These are phyloP conservation scores for Pythium brassicae DNA, from an alignment of 352 stramenopile genomes.

Conservation along the genomic window DNA sequence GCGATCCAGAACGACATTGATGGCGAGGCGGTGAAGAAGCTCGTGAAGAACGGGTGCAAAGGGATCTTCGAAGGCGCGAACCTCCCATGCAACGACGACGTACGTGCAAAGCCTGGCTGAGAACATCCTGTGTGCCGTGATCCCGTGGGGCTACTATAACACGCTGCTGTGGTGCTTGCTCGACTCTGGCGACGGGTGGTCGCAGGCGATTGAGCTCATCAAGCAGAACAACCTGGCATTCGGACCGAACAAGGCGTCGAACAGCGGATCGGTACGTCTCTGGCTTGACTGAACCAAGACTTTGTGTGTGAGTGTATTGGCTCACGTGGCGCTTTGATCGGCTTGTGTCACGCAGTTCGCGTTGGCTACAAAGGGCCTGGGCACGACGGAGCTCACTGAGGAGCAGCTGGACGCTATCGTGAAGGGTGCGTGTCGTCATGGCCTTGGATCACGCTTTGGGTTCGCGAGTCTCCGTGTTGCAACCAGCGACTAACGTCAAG, in stretches of 20 bases:
- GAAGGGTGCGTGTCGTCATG: slow-evolving; percentile 34
- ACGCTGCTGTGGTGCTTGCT: no score
- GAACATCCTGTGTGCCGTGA: not conserved
- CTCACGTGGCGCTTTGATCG: not conserved
- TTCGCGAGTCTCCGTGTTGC: not conserved
- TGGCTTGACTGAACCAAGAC: not conserved
- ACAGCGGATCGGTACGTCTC: slow-evolving; percentile 56
- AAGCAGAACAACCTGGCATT: slow-evolving; percentile 83
- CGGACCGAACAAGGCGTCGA: slow-evolving; percentile 82
- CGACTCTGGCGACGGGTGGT: not conserved
- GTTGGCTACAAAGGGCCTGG: slow-evolving; percentile 57
- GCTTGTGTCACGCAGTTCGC: slow-evolving; percentile 31
- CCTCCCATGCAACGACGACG: slow-evolving; percentile 74
- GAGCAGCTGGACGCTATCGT: slow-evolving; percentile 67
- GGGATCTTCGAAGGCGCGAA: slow-evolving; percentile 86
- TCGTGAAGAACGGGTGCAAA: slow-evolving; percentile 88
- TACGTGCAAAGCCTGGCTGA: slow-evolving; percentile 5
- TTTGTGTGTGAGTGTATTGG: not conserved
- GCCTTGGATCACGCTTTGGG: not conserved
- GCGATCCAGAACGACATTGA: slow-evolving; percentile 94
- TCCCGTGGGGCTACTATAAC: no score
- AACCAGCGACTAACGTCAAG: not conserved
- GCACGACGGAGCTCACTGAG: slow-evolving; percentile 46
- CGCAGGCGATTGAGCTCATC: slow-evolving; percentile 67
- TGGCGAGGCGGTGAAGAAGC: slow-evolving; percentile 54